Conservation (phyloP, 164 flowering plant species). For the Litsea cubeba region DNA sequence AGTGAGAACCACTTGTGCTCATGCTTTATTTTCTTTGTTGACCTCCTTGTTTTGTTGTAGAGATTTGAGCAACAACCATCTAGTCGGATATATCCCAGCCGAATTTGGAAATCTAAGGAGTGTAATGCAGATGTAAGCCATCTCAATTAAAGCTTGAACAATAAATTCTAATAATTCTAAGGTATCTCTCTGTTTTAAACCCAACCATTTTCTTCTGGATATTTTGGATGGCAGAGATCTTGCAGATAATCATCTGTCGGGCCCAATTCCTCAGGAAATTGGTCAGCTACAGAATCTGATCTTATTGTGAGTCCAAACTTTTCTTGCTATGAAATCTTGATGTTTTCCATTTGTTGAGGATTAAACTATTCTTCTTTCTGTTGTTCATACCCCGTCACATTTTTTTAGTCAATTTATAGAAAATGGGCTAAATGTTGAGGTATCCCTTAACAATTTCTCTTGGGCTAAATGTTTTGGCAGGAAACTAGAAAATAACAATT, state of each 20-base stretch:
- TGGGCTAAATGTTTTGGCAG: constrained; percentile 27
- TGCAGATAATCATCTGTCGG: constrained; percentile 64
- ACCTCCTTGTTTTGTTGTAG: constrained; percentile 23
- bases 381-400: too few species aligned
- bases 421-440: too few species aligned
- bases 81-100: constrained; percentile 63
- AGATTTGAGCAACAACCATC: constrained; percentile 66
- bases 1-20: neutral
- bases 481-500: constrained; percentile 66
- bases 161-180: neutral
- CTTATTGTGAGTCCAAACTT: constrained; percentile 53
- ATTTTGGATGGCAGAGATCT: constrained; percentile 53
- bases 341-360: too few species aligned
- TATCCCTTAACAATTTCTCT: neutral
- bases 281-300: constrained; percentile 75
- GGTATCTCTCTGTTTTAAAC: neutral
- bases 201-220: neutral
- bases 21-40: neutral
- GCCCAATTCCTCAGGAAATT: constrained; percentile 76
- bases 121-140: constrained; percentile 76
- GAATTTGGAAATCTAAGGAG: constrained; percentile 93
- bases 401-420: too few species aligned
- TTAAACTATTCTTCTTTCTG: too few species aligned
- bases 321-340: neutral
- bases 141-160: neutral